A percentile compares a stretch with the other conserved stretches of the same genome.
Conservation (phyloP, 257 asterid genomes). For the Forsythia suspensa region DNA sequence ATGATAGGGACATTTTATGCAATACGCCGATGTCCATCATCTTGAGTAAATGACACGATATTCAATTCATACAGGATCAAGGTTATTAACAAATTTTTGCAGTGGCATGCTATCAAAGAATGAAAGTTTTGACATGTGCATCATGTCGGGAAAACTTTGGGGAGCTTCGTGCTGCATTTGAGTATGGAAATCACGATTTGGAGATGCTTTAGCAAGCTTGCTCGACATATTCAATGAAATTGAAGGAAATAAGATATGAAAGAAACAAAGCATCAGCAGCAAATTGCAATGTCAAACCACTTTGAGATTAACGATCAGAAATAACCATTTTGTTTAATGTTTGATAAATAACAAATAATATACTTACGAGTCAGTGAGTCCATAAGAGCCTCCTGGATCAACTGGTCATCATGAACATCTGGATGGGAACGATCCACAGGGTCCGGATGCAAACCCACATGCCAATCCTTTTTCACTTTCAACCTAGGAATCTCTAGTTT, state of each 20-base stretch:
- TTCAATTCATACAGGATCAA: not conserved
- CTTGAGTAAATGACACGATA: slow-evolving; percentile 6
- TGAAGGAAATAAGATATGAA: not conserved
- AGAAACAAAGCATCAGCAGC: not conserved
- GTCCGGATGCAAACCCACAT: slow-evolving; percentile 84
- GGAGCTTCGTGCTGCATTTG: not conserved
- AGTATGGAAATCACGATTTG: not conserved
- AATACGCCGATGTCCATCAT: slow-evolving; percentile 11
- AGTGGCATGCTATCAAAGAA: not conserved
- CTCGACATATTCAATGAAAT: not conserved
- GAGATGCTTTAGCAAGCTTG: not conserved
- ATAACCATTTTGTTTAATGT: not conserved
- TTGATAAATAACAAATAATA: slow-evolving; percentile 15
- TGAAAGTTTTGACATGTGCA: not conserved
- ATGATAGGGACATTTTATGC: not conserved
- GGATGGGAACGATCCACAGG: slow-evolving; percentile 94
- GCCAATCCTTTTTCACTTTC: slow-evolving; percentile 92
- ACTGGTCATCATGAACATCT: slow-evolving; percentile 80
- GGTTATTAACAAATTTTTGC: not conserved
- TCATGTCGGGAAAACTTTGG: slow-evolving; percentile 3
- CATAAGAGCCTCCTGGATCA: slow-evolving; percentile 60
- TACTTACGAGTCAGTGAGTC: slow-evolving; percentile 59
- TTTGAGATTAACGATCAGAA: not conserved
- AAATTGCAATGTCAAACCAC: slow-evolving; percentile 1
- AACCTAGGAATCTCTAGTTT: slow-evolving; percentile 87